phyloP scores from a whole-genome alignment of 176 grass and related monocot species.

The Lolium perenne region DNA sequence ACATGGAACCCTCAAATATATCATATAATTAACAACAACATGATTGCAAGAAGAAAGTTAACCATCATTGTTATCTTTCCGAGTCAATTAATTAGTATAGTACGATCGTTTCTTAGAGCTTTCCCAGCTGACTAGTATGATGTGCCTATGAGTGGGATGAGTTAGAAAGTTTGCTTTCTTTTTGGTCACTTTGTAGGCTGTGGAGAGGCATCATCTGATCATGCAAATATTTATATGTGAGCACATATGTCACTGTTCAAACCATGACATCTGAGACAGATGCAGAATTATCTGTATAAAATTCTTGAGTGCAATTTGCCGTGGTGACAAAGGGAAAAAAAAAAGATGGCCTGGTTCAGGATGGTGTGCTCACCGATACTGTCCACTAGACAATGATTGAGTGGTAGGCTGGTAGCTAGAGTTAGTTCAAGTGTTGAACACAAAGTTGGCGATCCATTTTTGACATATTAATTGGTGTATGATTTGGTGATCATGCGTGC shows the following conservation, averaged over 20 bases:
- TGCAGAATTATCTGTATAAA: constrained; percentile 25
- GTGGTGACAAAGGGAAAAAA: neutral
- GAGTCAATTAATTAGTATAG: constrained; percentile 16
- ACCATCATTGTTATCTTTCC: constrained; percentile 45
- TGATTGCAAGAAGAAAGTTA: constrained; percentile 51
- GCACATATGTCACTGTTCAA: constrained; percentile 31
- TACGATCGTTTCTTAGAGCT: neutral
- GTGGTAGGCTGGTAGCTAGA: constrained; percentile 18
- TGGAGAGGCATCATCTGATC: neutral
- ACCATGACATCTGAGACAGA: constrained; percentile 50
- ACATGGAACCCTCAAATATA: neutral
- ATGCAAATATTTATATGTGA: constrained; percentile 17
- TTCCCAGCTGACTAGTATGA: constrained; percentile 29
- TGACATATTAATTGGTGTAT: constrained; percentile 34
- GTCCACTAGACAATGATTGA: constrained; percentile 30
- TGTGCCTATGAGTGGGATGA: constrained; percentile 50
- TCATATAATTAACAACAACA: neutral
- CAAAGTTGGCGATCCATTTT: constrained; percentile 43
- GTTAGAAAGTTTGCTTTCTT: constrained; percentile 52
- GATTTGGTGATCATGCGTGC: constrained; percentile 38
- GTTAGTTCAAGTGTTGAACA: constrained; percentile 47
- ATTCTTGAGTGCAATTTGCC: neutral
- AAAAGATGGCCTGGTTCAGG: neutral
- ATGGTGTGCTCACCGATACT: constrained; percentile 41
- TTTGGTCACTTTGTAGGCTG: constrained; percentile 33